phyloP scores from a whole-genome alignment of 352 stramenopile genomes.

The Aphanomyces invadans region DNA sequence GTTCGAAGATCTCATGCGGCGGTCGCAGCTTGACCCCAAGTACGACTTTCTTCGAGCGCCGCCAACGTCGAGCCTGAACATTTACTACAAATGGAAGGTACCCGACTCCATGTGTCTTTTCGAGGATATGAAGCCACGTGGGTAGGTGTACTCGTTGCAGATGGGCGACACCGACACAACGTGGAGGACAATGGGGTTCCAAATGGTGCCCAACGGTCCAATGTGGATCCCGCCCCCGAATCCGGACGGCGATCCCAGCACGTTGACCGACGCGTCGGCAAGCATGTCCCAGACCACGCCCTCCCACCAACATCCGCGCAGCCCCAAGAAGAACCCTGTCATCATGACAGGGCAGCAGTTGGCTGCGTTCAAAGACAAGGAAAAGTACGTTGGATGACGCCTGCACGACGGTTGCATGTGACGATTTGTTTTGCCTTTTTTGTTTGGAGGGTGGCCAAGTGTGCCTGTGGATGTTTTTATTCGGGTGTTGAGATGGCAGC shows the following conservation, averaged over 20 bases:
- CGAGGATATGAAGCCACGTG: background rate
- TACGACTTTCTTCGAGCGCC: conserved; percentile 52
- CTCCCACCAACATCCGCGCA: background rate
- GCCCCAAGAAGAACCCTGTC: conserved; percentile 21
- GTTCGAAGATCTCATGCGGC: conserved; percentile 55
- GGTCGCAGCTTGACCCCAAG: conserved; percentile 35
- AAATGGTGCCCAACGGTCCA: conserved; percentile 47
- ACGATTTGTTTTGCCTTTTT: no score
- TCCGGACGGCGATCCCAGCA: background rate
- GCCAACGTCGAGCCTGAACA: conserved; percentile 28
- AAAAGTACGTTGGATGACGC: conserved; percentile 28
- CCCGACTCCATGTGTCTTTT: background rate
- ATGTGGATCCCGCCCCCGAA: conserved; percentile 54
- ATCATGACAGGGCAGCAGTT: conserved; percentile 68
- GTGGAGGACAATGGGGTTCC: conserved; percentile 49
- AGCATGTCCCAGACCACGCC: background rate
- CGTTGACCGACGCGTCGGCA: background rate
- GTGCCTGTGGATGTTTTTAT: no score
- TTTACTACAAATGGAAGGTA: conserved; percentile 65
- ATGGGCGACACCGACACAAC: conserved; percentile 49
- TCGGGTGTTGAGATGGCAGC: no score
- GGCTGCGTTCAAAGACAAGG: conserved; percentile 52
- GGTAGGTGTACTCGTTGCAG: conserved; percentile 48
- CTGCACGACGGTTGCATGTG: no score
- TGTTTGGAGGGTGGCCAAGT: no score